Base-by-base conservation (phyloP, 2,329 filamentous ascomycete species). In the Paraconiothyrium brasiliense region DNA sequence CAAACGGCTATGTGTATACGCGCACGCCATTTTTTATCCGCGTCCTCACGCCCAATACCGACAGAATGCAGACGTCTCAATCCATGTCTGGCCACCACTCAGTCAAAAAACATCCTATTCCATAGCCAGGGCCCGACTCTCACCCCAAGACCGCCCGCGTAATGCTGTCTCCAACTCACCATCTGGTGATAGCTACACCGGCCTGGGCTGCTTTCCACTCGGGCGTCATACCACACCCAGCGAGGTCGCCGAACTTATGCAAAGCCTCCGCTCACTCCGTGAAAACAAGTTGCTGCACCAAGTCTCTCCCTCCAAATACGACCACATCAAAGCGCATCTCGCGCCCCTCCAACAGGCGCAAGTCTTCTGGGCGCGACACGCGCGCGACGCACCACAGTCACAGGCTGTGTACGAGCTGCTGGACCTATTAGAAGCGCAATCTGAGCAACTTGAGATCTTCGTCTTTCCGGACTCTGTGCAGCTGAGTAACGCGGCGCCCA, bases 131-230 rank as follows among this genome's bases (percentile, higher is more conserved):
- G 5, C 20, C 5, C 16, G 8, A 11, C 7, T 44, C 10, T n/a
- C 20, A 7, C 32, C 30, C 10, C 43, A 24, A n/a, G 10, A 14
- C 8, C 54, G 34, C 46, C 46, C 55, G 4, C 34, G 20, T 11
- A 59, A 59, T n/a, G n/a, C 50, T 11, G n/a, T 59, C 11, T 55
- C 43, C 43, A 32, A 55, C 46, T 54, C 41, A 32, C 22, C 50
- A 7, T 30, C 57, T 4, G 57, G 57, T 9, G 43, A 34, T 13
- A 49, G 20, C 57, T 59, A 59, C 43, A 49, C 46, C 16, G 57
- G 50, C 10, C 57, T 54, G 8, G 41, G 22, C 30, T 59, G 49
- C 57, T 59, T 59, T 34, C 49, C 57, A 6, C 49, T 59, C 13
- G 30, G 49, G 14, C 49, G 41, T 41, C 57, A 59, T 20, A 37